phyloP scores from a whole-genome alignment of 108 stramenopile genomes.

The Pseudonitzschia multistriata region DNA sequence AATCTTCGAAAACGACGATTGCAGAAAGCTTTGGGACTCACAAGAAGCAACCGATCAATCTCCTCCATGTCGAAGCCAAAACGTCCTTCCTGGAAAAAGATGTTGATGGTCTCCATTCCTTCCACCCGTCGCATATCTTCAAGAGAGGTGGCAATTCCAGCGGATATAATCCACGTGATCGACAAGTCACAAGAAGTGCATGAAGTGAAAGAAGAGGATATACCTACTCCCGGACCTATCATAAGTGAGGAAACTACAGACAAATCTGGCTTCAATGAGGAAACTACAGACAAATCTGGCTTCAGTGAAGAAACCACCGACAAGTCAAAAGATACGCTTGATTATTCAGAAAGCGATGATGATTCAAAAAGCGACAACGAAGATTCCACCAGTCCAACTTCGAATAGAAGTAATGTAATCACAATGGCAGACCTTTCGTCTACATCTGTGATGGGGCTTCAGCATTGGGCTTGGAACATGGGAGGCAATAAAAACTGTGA shows the following conservation, averaged over 20 bases:
- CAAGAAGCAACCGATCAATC: background rate
- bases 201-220: too few species aligned
- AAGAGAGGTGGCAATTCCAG: too few species aligned
- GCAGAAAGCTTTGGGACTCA: background rate
- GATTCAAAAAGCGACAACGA: background rate
- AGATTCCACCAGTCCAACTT: background rate
- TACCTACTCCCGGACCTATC: too few species aligned
- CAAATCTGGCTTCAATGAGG: too few species aligned
- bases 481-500: background rate
- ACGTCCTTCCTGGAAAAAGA: background rate
- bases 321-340: too few species aligned
- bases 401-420: background rate
- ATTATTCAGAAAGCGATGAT: background rate
- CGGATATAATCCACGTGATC: background rate
- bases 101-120: background rate
- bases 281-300: too few species aligned
- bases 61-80: background rate
- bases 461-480: constrained; percentile 1
- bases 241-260: too few species aligned
- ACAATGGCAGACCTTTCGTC: background rate
- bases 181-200: too few species aligned
- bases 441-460: background rate
- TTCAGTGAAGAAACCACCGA: too few species aligned
- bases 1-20: constrained; percentile 3
- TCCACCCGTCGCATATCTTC: background rate